A percentile compares a stretch with the other conserved stretches of the same genome.
phyloP scores from a whole-genome alignment of 108 stramenopile species.

The Fragilaria radians region DNA sequence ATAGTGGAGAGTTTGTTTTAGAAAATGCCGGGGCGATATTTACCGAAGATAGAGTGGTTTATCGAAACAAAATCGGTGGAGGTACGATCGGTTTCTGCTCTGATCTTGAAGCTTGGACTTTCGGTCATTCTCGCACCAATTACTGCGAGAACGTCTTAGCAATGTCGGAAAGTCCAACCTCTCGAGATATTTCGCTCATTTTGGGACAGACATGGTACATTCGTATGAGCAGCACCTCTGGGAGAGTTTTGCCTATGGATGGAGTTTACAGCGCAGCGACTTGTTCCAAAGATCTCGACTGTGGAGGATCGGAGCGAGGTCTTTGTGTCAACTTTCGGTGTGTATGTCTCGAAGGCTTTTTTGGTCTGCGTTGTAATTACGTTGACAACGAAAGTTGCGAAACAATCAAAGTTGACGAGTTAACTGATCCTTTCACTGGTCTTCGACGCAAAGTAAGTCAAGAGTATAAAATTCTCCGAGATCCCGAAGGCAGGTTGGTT shows the following conservation, averaged over 20 bases:
- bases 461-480: neutral
- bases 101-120: neutral
- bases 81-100: neutral
- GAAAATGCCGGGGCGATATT: neutral
- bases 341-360: neutral
- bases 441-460: neutral
- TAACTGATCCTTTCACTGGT: neutral
- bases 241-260: neutral
- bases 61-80: neutral
- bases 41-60: neutral
- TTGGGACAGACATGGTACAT: neutral
- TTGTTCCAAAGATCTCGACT: neutral
- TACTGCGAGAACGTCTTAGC: neutral
- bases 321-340: neutral
- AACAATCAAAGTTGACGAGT: neutral
- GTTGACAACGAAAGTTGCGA: neutral
- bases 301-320: conserved; percentile 1
- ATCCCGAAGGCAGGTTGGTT: neutral
- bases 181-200: neutral
- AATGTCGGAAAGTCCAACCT: neutral
- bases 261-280: no score
- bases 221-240: neutral
- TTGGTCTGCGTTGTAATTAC: neutral
- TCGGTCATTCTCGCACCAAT: neutral
- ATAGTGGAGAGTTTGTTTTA: conserved; percentile 3